These are phyloP conservation scores for Cladophialophora carrionii DNA, from an alignment of 2,329 filamentous ascomycete species.

Conservation along the genomic window DNA sequence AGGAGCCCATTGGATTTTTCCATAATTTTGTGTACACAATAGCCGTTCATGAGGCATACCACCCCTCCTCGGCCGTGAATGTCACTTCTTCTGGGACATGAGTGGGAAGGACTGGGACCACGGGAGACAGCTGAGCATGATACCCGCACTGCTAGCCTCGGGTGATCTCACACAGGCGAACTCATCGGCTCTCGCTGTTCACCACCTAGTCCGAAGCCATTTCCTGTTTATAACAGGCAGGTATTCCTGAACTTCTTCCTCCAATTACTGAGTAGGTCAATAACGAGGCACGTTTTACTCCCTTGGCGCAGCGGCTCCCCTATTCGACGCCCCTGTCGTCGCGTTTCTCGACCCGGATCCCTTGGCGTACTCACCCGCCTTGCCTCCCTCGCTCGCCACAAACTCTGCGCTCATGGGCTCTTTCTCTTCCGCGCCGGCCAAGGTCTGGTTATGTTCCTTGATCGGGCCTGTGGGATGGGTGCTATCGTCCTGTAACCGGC, in stretches of 20 bases:
- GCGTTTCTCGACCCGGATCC: slow-evolving; percentile 9
- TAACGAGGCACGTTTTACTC: background rate
- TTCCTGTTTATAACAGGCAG: background rate
- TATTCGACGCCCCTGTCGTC: slow-evolving; percentile 18
- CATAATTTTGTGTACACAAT: background rate
- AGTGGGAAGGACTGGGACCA: background rate
- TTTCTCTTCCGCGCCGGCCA: slow-evolving; percentile 29
- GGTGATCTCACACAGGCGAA: background rate
- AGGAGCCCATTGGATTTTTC: background rate
- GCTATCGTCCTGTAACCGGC: slow-evolving; percentile 23
- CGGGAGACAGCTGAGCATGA: background rate
- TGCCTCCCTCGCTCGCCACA: slow-evolving; percentile 25
- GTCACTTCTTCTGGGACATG: background rate
- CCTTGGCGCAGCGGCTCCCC: slow-evolving; percentile 20
- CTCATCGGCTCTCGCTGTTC: background rate
- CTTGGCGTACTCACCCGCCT: slow-evolving; percentile 7
- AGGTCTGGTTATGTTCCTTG: slow-evolving; percentile 27
- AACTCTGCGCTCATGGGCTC: slow-evolving; percentile 24
- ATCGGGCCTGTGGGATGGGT: slow-evolving; percentile 24
- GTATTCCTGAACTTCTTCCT: background rate
- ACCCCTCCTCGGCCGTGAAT: background rate
- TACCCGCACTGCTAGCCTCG: background rate
- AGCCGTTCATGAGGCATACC: background rate
- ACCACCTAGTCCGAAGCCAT: background rate
- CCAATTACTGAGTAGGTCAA: background rate